Evolutionary conservation across 1,139 yeast species (phyloP).

Genomic region (Torulaspora globosa): DNA sequence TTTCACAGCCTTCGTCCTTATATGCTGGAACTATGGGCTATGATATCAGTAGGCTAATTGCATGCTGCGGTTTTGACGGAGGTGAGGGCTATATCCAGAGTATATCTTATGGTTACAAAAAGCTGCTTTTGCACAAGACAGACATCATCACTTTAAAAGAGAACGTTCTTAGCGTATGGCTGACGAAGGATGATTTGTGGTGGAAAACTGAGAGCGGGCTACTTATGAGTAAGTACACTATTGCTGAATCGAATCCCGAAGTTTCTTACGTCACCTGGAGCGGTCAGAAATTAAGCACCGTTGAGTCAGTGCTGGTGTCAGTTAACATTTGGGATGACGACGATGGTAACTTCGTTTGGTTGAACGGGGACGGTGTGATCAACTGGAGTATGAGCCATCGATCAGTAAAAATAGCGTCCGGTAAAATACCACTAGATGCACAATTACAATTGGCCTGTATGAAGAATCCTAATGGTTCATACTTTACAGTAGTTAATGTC

Average conservation of each 20-base stretch:
- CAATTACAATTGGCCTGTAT: background rate
- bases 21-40: conserved; percentile 12
- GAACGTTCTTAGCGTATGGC: conserved; percentile 7
- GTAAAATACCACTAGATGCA: conserved; percentile 5
- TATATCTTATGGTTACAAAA: conserved; percentile 6
- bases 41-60: conserved; percentile 9
- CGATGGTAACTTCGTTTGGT: conserved; percentile 9
- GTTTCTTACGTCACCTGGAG: conserved; percentile 5
- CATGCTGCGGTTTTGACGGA: conserved; percentile 17
- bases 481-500: conserved; percentile 9
- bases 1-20: conserved; percentile 8
- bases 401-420: conserved; percentile 1
- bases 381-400: conserved; percentile 9
- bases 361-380: conserved; percentile 7
- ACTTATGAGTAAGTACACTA: conserved; percentile 6
- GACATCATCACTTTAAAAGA: conserved; percentile 1
- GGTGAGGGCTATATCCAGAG: conserved; percentile 16
- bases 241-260: background rate
- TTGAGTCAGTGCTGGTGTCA: conserved; percentile 3
- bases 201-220: conserved; percentile 11
- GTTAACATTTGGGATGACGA: conserved; percentile 9
- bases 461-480: conserved; percentile 7
- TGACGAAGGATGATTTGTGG: conserved; percentile 8
- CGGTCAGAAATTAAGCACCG: conserved; percentile 1
- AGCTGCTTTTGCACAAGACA: conserved; percentile 1